Evolutionary conservation across 345 rosid species (phyloP).

Genomic region (Eucalyptus marginata): DNA sequence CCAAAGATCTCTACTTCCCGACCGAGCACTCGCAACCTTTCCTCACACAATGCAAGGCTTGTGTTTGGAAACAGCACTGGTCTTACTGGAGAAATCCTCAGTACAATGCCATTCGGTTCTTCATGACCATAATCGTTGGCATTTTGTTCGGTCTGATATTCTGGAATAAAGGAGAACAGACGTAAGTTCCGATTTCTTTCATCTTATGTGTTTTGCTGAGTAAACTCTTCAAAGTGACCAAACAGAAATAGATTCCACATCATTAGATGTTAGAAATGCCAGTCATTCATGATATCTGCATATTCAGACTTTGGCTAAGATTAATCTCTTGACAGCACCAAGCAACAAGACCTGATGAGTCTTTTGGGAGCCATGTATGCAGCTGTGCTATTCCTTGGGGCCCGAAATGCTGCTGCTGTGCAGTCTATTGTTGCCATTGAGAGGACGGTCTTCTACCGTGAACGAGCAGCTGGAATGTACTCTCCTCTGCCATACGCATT

Average conservation of each 20-base stretch:
- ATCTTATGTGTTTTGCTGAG: neutral
- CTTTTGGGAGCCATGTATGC: constrained; percentile 58
- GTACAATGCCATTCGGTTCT: constrained; percentile 44
- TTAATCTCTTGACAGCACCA: constrained; percentile 9
- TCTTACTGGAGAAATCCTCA: constrained; percentile 67
- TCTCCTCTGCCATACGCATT: constrained; percentile 64
- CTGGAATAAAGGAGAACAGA: neutral
- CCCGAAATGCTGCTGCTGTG: constrained; percentile 33
- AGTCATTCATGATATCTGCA: neutral
- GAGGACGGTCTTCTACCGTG: constrained; percentile 62
- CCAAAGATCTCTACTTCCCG: neutral
- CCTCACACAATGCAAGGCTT: constrained; percentile 35
- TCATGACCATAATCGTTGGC: neutral
- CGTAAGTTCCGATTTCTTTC: neutral
- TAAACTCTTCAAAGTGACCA: neutral
- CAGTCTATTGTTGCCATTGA: constrained; percentile 50
- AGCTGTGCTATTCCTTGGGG: constrained; percentile 47
- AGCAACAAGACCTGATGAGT: constrained; percentile 39
- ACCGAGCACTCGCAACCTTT: neutral
- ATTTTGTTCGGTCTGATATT: neutral
- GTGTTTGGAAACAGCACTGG: constrained; percentile 59
- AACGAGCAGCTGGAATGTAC: constrained; percentile 74
- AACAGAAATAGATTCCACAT: neutral
- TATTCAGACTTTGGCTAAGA: neutral
- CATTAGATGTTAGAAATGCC: neutral